Evolutionary conservation across 768 basidiomycete species (phyloP).

Genomic region (Amanita brunnescens): DNA sequence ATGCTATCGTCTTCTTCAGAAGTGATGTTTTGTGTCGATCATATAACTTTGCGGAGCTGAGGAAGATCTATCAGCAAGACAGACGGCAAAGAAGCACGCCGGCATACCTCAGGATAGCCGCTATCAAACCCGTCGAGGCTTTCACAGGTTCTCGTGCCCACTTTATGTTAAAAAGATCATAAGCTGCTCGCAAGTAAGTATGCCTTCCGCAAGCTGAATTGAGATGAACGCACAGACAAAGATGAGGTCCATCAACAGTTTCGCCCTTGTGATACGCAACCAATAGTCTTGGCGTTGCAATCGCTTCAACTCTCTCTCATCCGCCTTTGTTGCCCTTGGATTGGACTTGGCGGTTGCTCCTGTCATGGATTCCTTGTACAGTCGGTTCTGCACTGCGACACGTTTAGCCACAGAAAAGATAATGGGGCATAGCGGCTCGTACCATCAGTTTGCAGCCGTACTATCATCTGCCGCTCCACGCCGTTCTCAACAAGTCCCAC

Average conservation of each 20-base stretch:
- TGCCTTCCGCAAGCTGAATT: conserved; percentile 1
- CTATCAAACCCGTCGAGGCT: conserved; percentile 55
- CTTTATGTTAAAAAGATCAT: conserved; percentile 67
- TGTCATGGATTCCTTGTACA: conserved; percentile 66
- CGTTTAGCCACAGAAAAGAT: conserved; percentile 2
- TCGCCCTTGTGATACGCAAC: conserved; percentile 60
- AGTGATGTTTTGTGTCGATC: conserved; percentile 60
- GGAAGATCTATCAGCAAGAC: conserved; percentile 10
- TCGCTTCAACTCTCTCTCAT: conserved; percentile 61
- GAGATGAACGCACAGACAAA: conserved; percentile 63
- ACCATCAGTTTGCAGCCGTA: conserved; percentile 57
- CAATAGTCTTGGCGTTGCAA: conserved; percentile 69
- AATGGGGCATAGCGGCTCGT: conserved; percentile 7
- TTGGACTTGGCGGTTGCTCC: conserved; percentile 64
- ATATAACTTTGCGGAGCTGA: conserved; percentile 65
- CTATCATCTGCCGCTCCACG: conserved; percentile 67
- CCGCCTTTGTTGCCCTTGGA: conserved; percentile 45
- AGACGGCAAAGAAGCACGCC: neutral
- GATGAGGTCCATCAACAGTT: conserved; percentile 76
- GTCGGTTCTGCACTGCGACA: conserved; percentile 56
- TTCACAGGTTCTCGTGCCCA: conserved; percentile 52
- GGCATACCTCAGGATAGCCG: conserved; percentile 66
- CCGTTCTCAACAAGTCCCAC: conserved; percentile 79
- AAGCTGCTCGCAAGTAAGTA: conserved; percentile 38
- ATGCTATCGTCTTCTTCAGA: conserved; percentile 35